Conservation (phyloP, 371 early-diverging fungal species). For the Batkoa obscura region DNA sequence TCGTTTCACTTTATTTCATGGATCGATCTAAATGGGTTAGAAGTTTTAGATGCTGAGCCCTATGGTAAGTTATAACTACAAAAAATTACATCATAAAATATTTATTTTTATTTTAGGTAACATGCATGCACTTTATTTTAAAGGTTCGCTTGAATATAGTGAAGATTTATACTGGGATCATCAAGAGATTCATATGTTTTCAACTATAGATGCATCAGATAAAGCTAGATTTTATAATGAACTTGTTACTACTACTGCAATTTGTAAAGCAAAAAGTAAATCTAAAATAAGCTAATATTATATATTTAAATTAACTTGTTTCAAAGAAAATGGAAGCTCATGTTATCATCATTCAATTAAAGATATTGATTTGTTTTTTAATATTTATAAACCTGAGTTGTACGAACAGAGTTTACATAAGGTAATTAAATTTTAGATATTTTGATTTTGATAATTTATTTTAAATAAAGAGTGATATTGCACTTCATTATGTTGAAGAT, state of each 20-base stretch:
- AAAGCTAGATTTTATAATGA: slow-evolving; percentile 4
- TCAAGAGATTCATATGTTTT: slow-evolving; percentile 4
- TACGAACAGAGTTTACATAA: not conserved
- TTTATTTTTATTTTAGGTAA: not conserved
- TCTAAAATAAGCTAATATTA: not conserved
- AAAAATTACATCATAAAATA: not conserved
- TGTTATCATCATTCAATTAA: not conserved
- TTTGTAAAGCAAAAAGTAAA: not conserved
- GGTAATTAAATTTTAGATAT: not conserved
- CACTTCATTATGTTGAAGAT: slow-evolving; percentile 2
- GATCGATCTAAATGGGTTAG: slow-evolving; percentile 3
- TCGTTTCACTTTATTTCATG: slow-evolving; percentile 3
- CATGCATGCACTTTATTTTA: not conserved
- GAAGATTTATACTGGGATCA: slow-evolving; percentile 7
- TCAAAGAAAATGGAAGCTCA: not conserved
- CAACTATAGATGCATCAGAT: not conserved
- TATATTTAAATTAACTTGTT: not conserved
- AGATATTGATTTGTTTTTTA: not conserved
- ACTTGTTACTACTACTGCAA: not conserved
- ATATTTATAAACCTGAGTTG: not conserved
- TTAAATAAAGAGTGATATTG: not conserved
- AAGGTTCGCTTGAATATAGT: slow-evolving; percentile 1
- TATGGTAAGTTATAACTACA: not conserved
- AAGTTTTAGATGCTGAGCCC: not conserved
- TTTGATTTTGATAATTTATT: not conserved